A percentile compares a stretch with the other conserved stretches of the same genome.
Evolutionary conservation across 306 rosid genomes (phyloP).

Genomic region (Prunus mume): DNA sequence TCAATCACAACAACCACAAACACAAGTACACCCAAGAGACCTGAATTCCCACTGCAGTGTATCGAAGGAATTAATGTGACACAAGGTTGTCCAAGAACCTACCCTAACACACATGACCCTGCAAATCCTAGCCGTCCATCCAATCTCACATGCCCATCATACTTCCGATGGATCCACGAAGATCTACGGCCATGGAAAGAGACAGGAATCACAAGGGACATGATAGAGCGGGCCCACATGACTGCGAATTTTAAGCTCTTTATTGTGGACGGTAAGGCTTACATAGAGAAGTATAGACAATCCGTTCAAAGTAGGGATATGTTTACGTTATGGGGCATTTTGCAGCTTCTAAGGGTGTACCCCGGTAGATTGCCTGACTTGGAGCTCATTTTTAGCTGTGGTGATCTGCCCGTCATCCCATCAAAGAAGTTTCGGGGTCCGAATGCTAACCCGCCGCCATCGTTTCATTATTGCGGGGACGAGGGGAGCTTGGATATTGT

Average conservation of each 20-base stretch:
- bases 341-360: constrained; percentile 63
- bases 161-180: constrained; percentile 82
- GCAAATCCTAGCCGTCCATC: constrained; percentile 24
- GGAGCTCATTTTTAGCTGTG: constrained; percentile 73
- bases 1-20: background rate
- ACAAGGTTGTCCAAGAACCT: constrained; percentile 42
- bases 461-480: constrained; percentile 69
- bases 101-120: constrained; percentile 35
- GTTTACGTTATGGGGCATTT: constrained; percentile 76
- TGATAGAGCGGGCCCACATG: constrained; percentile 52
- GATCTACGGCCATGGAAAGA: constrained; percentile 70
- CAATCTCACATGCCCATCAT: constrained; percentile 47
- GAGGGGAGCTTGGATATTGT: constrained; percentile 61
- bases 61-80: constrained; percentile 20
- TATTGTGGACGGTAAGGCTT: constrained; percentile 58
- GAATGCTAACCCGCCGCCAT: constrained; percentile 43
- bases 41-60: constrained; percentile 45
- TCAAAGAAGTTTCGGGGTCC: constrained; percentile 26
- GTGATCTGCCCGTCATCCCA: constrained; percentile 62
- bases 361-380: constrained; percentile 69
- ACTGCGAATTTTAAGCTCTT: constrained; percentile 63
- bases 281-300: constrained; percentile 48
- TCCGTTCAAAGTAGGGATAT: constrained; percentile 66
- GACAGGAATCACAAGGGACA: constrained; percentile 57
- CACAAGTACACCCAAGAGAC: background rate